Percentiles rank a stretch among this genome's conserved stretches.
These are phyloP conservation scores for Cafeteria roenbergensis DNA, from an alignment of 108 stramenopile species.

Conservation along the genomic window DNA sequence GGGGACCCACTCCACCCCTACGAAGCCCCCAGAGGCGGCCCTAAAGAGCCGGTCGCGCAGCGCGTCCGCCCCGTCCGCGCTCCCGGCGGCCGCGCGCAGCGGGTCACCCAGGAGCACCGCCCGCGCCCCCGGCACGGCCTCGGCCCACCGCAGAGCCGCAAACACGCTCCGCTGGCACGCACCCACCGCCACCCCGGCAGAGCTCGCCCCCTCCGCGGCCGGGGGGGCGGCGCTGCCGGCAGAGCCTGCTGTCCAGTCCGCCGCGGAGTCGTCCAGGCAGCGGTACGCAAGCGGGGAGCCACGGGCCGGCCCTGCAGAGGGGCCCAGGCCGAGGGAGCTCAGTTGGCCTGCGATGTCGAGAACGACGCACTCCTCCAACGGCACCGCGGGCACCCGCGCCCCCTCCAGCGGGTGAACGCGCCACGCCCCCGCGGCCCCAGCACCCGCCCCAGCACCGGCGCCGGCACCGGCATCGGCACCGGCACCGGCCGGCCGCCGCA, in stretches of 20 bases:
- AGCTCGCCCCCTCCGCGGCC: conserved; percentile 65
- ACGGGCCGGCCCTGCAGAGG: too few relatives aligned
- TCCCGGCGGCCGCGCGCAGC: conserved; percentile 46
- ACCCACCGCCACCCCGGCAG: conserved; percentile 40
- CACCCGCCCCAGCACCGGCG: background rate
- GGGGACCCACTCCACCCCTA: too few relatives aligned
- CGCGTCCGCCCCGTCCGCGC: conserved; percentile 7
- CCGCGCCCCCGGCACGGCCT: conserved; percentile 33
- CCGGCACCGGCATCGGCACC: conserved; percentile 6
- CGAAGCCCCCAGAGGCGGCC: conserved; percentile 20
- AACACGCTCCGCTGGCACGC: conserved; percentile 59
- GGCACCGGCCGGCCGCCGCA: background rate
- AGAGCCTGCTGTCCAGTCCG: too few relatives aligned
- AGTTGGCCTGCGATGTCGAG: conserved; percentile 67
- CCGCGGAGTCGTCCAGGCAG: too few relatives aligned
- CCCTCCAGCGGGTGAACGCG: conserved; percentile 20
- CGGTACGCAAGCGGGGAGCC: too few relatives aligned
- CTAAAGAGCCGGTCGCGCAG: conserved; percentile 22
- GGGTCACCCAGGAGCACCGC: conserved; percentile 38
- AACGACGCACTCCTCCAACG: conserved; percentile 38
- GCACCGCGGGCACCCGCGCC: background rate
- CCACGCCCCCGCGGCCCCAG: background rate
- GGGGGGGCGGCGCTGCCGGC: too few relatives aligned
- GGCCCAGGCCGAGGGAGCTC: conserved; percentile 34
- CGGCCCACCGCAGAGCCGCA: conserved; percentile 70